These are phyloP conservation scores for Calonectria hongkongensis DNA, from an alignment of 2,329 filamentous ascomycete species.

Conservation along the genomic window DNA sequence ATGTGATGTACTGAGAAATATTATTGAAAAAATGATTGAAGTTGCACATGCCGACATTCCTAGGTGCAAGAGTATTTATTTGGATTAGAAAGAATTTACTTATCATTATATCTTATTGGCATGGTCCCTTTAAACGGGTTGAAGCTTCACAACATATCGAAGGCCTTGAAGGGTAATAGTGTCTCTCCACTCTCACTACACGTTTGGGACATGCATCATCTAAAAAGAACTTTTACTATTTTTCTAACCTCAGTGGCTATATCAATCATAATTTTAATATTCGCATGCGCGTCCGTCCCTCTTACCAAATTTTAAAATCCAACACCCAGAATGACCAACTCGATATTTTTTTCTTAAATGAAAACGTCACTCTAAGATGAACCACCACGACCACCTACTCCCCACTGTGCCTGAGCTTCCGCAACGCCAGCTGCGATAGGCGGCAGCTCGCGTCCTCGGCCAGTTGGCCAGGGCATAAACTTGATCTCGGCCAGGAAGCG, in stretches of 20 bases:
- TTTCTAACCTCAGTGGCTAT: not conserved
- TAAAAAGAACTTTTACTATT: not conserved
- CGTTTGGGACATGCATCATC: too few species aligned
- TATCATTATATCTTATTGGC: too few species aligned
- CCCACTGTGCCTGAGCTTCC: constrained; percentile 45
- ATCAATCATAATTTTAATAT: not conserved
- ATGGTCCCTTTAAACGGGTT: too few species aligned
- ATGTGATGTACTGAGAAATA: not conserved
- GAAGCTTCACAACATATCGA: too few species aligned
- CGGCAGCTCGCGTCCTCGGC: constrained; percentile 46
- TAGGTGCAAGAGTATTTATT: too few species aligned
- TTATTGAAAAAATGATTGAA: not conserved
- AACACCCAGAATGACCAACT: not conserved
- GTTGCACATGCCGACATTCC: too few species aligned
- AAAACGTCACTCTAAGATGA: not conserved
- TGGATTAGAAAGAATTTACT: too few species aligned
- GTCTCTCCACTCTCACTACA: too few species aligned
- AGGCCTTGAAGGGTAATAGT: too few species aligned
- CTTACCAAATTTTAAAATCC: not conserved
- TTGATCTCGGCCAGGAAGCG: constrained; percentile 44
- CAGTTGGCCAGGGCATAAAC: constrained; percentile 44
- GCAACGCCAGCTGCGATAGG: constrained; percentile 39
- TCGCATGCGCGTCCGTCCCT: not conserved
- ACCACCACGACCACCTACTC: constrained; percentile 44
- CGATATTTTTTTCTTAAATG: not conserved